A percentile compares a stretch with the other conserved stretches of the same genome.
phyloP scores from a whole-genome alignment of 2,329 filamentous ascomycete genomes.

The Rhytidhysteron rufulum region DNA sequence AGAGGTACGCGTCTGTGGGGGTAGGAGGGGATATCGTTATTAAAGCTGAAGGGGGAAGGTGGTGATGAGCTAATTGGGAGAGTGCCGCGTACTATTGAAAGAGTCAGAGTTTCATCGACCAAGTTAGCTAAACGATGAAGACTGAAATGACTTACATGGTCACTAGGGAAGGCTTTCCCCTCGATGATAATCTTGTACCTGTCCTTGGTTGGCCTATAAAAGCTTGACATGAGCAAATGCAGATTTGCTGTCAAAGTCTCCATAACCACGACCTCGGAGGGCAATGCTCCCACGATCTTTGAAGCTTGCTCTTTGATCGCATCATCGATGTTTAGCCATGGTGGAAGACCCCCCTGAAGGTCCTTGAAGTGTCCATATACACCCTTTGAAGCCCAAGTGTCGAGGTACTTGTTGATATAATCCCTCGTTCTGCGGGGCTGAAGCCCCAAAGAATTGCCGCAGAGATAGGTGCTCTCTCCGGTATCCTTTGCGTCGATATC shows the following conservation, averaged over 20 bases:
- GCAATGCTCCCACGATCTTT: slow-evolving; percentile 68
- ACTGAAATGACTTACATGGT: slow-evolving; percentile 57
- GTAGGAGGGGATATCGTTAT: slow-evolving; percentile 65
- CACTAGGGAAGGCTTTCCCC: slow-evolving; percentile 84
- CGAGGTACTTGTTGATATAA: slow-evolving; percentile 68
- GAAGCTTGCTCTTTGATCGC: slow-evolving; percentile 67
- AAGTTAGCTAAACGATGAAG: not conserved
- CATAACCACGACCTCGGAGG: slow-evolving; percentile 80
- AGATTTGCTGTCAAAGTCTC: slow-evolving; percentile 79
- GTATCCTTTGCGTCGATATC: slow-evolving; percentile 23
- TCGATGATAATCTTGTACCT: slow-evolving; percentile 82
- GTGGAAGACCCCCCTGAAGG: slow-evolving; percentile 63
- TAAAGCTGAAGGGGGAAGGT: slow-evolving; percentile 65
- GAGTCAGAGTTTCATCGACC: not conserved
- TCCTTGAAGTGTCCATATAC: slow-evolving; percentile 78
- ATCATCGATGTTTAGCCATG: slow-evolving; percentile 78
- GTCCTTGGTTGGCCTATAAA: slow-evolving; percentile 66
- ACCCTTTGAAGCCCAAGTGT: slow-evolving; percentile 79
- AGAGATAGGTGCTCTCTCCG: slow-evolving; percentile 70
- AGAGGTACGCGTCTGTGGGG: slow-evolving; percentile 53
- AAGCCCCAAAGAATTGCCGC: slow-evolving; percentile 83
- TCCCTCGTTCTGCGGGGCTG: slow-evolving; percentile 67
- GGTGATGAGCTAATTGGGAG: slow-evolving; percentile 70
- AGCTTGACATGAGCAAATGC: slow-evolving; percentile 78
- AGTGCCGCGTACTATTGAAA: slow-evolving; percentile 68